phyloP scores from a whole-genome alignment of 2,329 filamentous ascomycete species.

The Aspergillus versicolor region DNA sequence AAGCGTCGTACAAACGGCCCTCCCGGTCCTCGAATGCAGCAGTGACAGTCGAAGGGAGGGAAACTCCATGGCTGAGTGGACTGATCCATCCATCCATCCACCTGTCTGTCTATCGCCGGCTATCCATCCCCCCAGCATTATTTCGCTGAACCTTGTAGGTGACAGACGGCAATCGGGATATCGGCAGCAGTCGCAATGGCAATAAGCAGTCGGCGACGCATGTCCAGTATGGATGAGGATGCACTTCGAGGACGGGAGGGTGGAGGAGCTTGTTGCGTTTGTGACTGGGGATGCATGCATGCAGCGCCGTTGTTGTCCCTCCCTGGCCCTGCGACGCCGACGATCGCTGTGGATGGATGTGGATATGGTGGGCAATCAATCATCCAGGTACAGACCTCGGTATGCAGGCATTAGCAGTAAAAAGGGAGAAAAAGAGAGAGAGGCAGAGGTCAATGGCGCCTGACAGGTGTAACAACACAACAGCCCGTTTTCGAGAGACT shows the following conservation, averaged over 20 bases:
- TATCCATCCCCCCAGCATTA: not conserved
- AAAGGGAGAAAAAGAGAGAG: no score
- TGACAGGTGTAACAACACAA: not conserved
- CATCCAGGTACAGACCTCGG: not conserved
- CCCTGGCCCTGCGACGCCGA: not conserved
- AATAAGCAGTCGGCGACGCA: constrained; percentile 1
- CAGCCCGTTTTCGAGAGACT: not conserved
- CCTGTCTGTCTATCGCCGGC: no score
- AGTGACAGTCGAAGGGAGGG: not conserved
- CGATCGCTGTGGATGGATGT: not conserved
- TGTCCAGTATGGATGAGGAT: not conserved
- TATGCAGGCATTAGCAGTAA: no score
- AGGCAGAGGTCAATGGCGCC: no score
- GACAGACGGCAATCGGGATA: not conserved
- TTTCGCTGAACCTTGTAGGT: not conserved
- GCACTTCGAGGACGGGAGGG: constrained; percentile 6
- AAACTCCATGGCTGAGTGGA: constrained; percentile 3
- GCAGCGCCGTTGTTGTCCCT: constrained; percentile 14
- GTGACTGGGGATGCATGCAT: constrained; percentile 15
- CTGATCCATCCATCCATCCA: constrained; percentile 1
- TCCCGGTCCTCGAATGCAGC: constrained; percentile 3
- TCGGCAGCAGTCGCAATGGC: not conserved
- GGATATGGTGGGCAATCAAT: not conserved
- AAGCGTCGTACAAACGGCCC: constrained; percentile 11
- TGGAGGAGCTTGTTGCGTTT: constrained; percentile 9